Percentiles rank a stretch among this genome's conserved stretches.
phyloP scores from a whole-genome alignment of 768 basidiomycete species.

The Antrodiella citrinella region DNA sequence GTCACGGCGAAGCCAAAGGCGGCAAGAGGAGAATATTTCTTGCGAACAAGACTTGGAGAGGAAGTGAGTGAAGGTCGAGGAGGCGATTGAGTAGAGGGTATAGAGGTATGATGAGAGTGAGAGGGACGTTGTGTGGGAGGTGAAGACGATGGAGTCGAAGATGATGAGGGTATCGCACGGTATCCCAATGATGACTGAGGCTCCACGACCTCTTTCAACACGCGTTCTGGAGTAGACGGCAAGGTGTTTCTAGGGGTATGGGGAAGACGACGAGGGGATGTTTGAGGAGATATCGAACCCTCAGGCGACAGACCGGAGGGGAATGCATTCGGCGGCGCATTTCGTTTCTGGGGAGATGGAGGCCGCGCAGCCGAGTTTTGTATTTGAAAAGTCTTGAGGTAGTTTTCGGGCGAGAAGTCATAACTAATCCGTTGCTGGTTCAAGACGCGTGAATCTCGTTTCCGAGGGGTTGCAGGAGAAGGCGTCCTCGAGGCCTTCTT shows the following conservation, averaged over 20 bases:
- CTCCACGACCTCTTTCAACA: not conserved
- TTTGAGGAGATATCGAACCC: not conserved
- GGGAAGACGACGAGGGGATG: not conserved
- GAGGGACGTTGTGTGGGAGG: not conserved
- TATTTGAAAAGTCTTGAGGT: not conserved
- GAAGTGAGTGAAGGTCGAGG: constrained; percentile 4
- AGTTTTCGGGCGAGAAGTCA: not conserved
- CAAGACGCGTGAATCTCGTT: not conserved
- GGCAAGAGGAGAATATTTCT: constrained; percentile 11
- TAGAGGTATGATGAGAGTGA: not conserved
- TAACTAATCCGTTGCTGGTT: not conserved
- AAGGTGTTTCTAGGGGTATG: not conserved
- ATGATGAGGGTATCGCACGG: not conserved
- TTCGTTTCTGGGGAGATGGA: not conserved
- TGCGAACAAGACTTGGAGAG: constrained; percentile 8
- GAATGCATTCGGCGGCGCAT: not conserved
- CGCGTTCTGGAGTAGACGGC: not conserved
- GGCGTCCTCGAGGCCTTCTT: not conserved
- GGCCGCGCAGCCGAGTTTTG: not conserved
- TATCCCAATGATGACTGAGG: not conserved
- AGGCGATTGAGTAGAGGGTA: not conserved
- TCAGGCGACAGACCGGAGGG: not conserved
- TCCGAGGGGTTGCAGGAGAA: not conserved
- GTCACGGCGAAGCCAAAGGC: constrained; percentile 9
- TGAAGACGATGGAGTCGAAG: not conserved